phyloP scores from a whole-genome alignment of 176 grass and related monocot genomes.

The Oropetium thomaeum region DNA sequence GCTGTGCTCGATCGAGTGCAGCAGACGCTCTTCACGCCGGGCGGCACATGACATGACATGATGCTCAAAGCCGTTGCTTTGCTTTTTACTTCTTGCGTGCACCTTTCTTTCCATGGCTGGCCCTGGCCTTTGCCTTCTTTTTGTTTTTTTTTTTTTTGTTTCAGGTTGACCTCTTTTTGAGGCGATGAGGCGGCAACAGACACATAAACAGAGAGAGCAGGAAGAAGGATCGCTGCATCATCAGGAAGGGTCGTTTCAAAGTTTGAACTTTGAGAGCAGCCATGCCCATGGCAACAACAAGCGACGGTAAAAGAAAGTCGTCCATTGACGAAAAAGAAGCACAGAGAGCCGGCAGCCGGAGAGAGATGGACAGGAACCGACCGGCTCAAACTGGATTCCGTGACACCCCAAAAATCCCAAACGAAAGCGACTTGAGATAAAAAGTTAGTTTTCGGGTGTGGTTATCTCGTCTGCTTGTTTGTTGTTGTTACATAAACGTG shows the following conservation, averaged over 20 bases:
- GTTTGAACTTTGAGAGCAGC: conserved; percentile 1
- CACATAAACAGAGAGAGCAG: too few species aligned
- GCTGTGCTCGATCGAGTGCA: too few species aligned
- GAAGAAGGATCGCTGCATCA: conserved; percentile 13
- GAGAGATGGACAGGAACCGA: neutral
- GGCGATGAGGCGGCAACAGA: neutral
- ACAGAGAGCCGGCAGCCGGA: neutral
- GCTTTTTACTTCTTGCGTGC: neutral
- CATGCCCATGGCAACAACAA: neutral
- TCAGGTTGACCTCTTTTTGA: conserved; percentile 25
- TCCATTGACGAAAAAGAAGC: conserved; percentile 16
- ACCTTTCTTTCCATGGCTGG: conserved; percentile 15
- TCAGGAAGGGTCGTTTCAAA: too few species aligned
- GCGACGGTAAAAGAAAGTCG: neutral
- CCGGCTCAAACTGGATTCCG: neutral
- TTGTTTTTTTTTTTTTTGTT: too few species aligned
- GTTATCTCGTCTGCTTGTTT: neutral
- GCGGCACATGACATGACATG: too few species aligned
- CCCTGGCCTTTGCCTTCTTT: neutral
- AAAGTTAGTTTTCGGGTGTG: neutral
- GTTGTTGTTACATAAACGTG: too few species aligned
- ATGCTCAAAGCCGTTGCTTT: neutral
- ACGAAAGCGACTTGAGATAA: conserved; percentile 4
- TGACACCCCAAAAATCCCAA: neutral
- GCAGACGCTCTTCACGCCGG: neutral